A percentile compares a stretch with the other conserved stretches of the same genome.
These are phyloP conservation scores for Arabidopsis hybrid DNA, from an alignment of 441 rosid species.

Conservation along the genomic window DNA sequence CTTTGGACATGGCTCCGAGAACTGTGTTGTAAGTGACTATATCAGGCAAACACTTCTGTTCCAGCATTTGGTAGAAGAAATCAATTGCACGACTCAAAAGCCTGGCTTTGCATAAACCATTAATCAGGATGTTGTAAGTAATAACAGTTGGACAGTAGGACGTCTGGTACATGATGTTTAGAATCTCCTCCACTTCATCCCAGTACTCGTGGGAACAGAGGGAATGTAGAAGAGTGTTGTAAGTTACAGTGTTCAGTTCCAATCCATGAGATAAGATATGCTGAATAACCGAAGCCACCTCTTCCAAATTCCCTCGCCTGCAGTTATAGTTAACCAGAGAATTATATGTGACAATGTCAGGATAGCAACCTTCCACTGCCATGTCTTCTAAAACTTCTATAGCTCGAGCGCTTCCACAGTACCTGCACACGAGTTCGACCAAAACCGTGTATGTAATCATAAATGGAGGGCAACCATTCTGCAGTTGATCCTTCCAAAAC, in stretches of 20 bases:
- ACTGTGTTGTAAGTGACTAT: constrained; percentile 83
- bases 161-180: constrained; percentile 63
- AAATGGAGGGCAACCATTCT: constrained; percentile 77
- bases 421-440: constrained; percentile 73
- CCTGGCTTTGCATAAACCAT: constrained; percentile 77
- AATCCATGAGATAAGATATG: constrained; percentile 67
- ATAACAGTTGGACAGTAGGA: constrained; percentile 60
- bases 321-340: constrained; percentile 68
- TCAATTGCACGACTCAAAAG: constrained; percentile 71
- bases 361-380: constrained; percentile 78
- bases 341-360: constrained; percentile 78
- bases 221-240: constrained; percentile 80
- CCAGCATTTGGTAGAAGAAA: constrained; percentile 68
- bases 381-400: constrained; percentile 82
- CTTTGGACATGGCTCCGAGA: constrained; percentile 68
- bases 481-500: constrained; percentile 75
- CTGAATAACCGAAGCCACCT: constrained; percentile 60
- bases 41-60: constrained; percentile 59
- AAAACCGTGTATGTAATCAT: constrained; percentile 72
- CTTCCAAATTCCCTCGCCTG: constrained; percentile 64
- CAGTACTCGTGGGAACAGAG: constrained; percentile 66
- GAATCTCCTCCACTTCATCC: constrained; percentile 78
- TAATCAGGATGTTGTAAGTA: constrained; percentile 83
- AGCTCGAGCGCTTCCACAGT: constrained; percentile 70
- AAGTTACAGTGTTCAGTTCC: constrained; percentile 70